A percentile compares a stretch with the other conserved stretches of the same genome.
These are phyloP conservation scores for Globisporangium abappressorium DNA, from an alignment of 352 stramenopile species.

Conservation along the genomic window DNA sequence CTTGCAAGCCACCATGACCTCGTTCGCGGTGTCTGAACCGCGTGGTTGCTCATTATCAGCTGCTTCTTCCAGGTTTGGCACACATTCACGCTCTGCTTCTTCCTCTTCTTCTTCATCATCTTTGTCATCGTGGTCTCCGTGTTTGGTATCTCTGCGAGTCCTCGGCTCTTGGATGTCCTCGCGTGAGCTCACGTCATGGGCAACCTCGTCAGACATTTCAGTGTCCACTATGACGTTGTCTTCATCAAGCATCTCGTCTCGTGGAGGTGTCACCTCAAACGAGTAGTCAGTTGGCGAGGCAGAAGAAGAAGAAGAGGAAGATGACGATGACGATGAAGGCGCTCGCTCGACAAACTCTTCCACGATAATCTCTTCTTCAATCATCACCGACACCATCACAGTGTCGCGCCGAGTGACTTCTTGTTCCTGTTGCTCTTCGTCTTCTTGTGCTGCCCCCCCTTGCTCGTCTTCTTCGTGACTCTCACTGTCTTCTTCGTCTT, in stretches of 20 bases:
- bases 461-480: not conserved
- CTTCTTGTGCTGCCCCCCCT: not conserved
- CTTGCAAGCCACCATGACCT: conserved; percentile 1
- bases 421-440: not conserved
- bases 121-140: not conserved
- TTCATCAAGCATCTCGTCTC: not conserved
- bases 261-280: not conserved
- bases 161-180: not conserved
- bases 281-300: conserved; percentile 4
- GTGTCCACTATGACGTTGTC: not conserved
- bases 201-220: not conserved
- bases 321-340: not conserved
- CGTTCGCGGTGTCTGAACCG: not conserved
- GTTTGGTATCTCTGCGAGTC: not conserved
- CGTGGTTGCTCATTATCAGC: not conserved
- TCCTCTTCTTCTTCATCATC: not conserved
- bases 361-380: not conserved
- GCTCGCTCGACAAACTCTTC: not conserved
- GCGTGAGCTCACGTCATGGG: not conserved
- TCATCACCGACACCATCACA: not conserved
- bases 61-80: not conserved
- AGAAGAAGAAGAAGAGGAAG: not conserved
- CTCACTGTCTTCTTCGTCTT: too few species aligned
- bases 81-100: not conserved
- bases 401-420: not conserved